Evolutionary conservation across 192 early-diverging fungal species (phyloP), one percentile per base, ranked within the genome.

Genomic region (Backusella australiensis): DNA sequence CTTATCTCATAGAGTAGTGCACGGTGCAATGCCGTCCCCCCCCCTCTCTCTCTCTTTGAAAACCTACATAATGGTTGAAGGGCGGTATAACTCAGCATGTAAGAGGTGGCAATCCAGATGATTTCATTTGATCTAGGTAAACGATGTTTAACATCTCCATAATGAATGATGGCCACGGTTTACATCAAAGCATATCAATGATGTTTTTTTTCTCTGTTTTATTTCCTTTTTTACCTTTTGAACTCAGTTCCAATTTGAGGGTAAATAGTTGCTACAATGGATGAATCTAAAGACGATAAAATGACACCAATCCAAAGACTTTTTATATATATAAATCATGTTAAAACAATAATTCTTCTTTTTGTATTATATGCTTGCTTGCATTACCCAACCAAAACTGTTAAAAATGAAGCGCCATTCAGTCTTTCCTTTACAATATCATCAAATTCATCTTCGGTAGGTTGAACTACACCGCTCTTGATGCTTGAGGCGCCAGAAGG

Each of bases 71-170:
- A 80, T 7, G 94, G 93, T 77, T 94, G 90, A 71, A 96, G 84
- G 9, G 94, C 91, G 2, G 95, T 93, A 34, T 85, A 86, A 71
- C 89, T 91, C 77, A 94, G 76, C 76, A 94, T 82, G 68, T 94
- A 95, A 32, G 88, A 85, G 35, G 89, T 91, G 49, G 90, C 94
- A 38, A 98, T 90, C 96, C 96, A 98, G 2, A 93, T 87, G 35
- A 94, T 87, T 59, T 91, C 86, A 46, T 83, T 83, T 14, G 79
- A 83, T 75, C 80, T 81, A 34, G 6, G 15, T 0, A 38, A 29
- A 66, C 11, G 11, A 39, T 39, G 38, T 39, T 17, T 14, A 44
- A 17, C 15, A 44, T 14, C 14, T 44, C 4, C 42, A 44, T 44
- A 44, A 44, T 44, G 42, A 19, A 44, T 17, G 15, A 44, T 17